Evolutionary conservation across 306 rosid species (phyloP).

Genomic region (Malus asiatica): DNA sequence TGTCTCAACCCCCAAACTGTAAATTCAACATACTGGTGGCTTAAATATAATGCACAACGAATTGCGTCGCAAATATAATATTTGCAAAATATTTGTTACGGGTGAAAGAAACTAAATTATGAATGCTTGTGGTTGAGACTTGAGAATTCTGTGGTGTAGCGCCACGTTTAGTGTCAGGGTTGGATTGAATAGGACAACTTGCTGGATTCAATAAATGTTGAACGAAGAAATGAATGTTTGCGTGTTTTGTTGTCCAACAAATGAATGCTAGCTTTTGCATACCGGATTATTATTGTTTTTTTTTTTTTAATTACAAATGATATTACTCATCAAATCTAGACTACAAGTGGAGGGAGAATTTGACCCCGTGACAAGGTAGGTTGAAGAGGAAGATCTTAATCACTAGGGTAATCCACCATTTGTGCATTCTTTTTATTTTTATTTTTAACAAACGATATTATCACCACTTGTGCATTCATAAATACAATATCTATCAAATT

Average conservation of each 20-base stretch:
- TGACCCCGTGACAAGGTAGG: no score
- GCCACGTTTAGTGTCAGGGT: no score
- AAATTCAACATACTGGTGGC: slow-evolving; percentile 33
- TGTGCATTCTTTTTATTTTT: no score
- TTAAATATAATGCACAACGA: slow-evolving; percentile 14
- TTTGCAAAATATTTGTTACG: no score
- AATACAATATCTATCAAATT: not conserved
- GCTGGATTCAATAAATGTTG: not conserved
- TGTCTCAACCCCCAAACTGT: slow-evolving; percentile 41
- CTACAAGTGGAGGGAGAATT: no score
- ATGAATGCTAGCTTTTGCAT: not conserved
- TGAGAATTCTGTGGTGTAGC: no score
- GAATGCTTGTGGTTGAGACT: not conserved
- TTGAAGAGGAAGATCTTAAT: no score
- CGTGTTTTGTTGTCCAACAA: not conserved
- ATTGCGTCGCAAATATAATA: slow-evolving; percentile 22
- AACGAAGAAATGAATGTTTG: not conserved
- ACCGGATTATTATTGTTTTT: not conserved
- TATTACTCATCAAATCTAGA: not conserved
- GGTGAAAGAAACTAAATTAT: no score
- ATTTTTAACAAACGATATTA: no score
- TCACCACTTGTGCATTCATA: not conserved
- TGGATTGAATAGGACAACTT: not conserved
- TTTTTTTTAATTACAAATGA: not conserved
- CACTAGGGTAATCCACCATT: no score